Conservation (phyloP, 495 filamentous ascomycete genomes). For the Podospora pseudopauciseta region DNA sequence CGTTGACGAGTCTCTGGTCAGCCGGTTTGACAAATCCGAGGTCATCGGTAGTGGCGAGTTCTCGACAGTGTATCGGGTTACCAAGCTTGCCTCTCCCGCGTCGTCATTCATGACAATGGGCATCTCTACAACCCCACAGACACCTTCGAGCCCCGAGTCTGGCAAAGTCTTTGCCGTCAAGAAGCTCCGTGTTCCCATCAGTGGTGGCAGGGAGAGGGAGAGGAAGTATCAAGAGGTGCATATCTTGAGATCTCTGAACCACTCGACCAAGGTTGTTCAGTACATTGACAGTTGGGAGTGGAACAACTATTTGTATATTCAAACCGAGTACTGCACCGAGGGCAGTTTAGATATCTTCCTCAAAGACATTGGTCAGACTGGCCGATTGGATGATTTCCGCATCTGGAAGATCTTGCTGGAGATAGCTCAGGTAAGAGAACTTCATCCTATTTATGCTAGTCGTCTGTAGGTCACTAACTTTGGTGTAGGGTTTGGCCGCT, state of each 20-base stretch:
- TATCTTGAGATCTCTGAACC: constrained; percentile 65
- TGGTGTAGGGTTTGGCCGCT: constrained; percentile 69
- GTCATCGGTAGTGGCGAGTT: constrained; percentile 84
- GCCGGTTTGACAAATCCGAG: constrained; percentile 72
- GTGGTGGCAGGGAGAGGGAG: constrained; percentile 69
- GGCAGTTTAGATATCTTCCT: constrained; percentile 85
- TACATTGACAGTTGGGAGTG: constrained; percentile 84
- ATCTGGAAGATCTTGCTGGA: constrained; percentile 98
- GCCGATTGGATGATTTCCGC: constrained; percentile 89
- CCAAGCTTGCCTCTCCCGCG: constrained; percentile 30
- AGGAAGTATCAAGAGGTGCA: constrained; percentile 76
- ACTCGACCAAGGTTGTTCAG: constrained; percentile 76
- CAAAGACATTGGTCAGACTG: constrained; percentile 69
- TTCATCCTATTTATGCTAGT: constrained; percentile 15
- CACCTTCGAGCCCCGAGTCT: constrained; percentile 43
- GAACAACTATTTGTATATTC: constrained; percentile 79
- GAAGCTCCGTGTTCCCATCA: constrained; percentile 76
- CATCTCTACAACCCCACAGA: constrained; percentile 32
- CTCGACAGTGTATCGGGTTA: constrained; percentile 83
- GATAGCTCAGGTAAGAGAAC: constrained; percentile 60
- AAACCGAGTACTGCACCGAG: constrained; percentile 93
- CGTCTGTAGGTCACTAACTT: constrained; percentile 31
- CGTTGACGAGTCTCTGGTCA: constrained; percentile 62
- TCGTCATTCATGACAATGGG: constrained; percentile 20
- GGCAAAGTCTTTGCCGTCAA: constrained; percentile 81